Base-by-base conservation (phyloP, 1,284 basidiomycete species). In the Ustilago vetiveriae region DNA sequence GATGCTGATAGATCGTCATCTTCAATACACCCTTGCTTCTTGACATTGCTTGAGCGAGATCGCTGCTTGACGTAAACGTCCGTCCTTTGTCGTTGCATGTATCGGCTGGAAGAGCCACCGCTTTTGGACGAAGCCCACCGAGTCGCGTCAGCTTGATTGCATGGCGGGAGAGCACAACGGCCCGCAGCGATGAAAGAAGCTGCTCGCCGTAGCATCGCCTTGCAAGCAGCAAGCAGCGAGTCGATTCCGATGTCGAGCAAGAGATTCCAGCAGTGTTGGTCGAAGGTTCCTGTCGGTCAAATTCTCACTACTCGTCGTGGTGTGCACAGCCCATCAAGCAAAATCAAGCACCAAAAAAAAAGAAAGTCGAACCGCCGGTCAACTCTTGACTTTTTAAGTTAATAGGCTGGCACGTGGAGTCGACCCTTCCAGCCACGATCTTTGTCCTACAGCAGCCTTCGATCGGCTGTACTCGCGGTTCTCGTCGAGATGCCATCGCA, bases 61-160 rank as follows among this genome's bases (percentile, higher is more conserved):
- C 63, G 56, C 41, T 58, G 57, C 54, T 70, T 70, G 48, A 70
- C 67, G 36, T 44, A 70, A 14, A 56, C 55, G 22, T 70, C 67
- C 9, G 33, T 40, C 43, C 45, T 54, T 26, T 70, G 67, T n/a
- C 67, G 46, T 50, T 71, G 57, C 32, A 71, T 45, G 43, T 71
- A 71, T 22, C 63, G 47, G 24, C 51, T 54, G 32, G 59, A 63
- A 2, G 68, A 71, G 13, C 67, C 67, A 14, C 60, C 56, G 10
- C 63, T 39, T 39, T 67, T 71, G 3, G 54, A 63, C 8, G 59
- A 63, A n/a, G 66, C 54, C 23, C 32, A 49, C 19, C 54, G 49
- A 2, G 44, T 22, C 14, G 23, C 26, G 6, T 54, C 37, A 5
- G 24, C 21, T 14, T 11, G 8, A 6, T n/a, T n/a, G n/a, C n/a